phyloP scores from a whole-genome alignment of 108 stramenopile species.

The Pseudonitzschia multistriata region DNA sequence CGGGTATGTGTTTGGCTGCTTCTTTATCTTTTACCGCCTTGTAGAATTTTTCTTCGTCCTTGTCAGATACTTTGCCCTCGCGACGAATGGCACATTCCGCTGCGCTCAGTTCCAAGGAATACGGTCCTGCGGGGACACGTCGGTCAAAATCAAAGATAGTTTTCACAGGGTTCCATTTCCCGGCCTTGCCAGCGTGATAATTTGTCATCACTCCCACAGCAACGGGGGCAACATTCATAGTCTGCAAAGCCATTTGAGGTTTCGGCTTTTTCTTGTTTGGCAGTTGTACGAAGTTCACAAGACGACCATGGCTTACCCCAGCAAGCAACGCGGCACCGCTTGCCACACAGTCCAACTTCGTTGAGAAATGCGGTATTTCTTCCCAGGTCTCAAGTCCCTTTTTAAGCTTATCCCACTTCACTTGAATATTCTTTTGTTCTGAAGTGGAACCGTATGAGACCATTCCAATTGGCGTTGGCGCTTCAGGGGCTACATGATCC shows the following conservation, averaged over 20 bases:
- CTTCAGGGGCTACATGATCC: slow-evolving; percentile 62
- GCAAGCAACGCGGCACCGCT: slow-evolving; percentile 71
- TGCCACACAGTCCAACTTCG: slow-evolving; percentile 63
- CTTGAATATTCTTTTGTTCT: slow-evolving; percentile 49
- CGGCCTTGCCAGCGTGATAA: slow-evolving; percentile 56
- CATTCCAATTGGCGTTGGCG: slow-evolving; percentile 62
- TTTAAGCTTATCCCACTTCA: slow-evolving; percentile 37
- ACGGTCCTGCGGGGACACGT: slow-evolving; percentile 87
- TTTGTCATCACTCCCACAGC: slow-evolving; percentile 74
- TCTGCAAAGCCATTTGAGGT: slow-evolving; percentile 51
- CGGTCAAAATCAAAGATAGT: slow-evolving; percentile 88
- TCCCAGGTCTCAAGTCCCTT: slow-evolving; percentile 64
- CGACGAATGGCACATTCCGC: slow-evolving; percentile 70
- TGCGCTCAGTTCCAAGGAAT: slow-evolving; percentile 70
- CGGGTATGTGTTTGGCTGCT: slow-evolving; percentile 66
- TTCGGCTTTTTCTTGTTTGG: slow-evolving; percentile 57
- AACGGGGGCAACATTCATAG: slow-evolving; percentile 71
- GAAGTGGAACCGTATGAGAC: slow-evolving; percentile 62
- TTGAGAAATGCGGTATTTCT: slow-evolving; percentile 51
- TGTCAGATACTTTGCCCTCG: slow-evolving; percentile 19
- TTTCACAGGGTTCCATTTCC: slow-evolving; percentile 68
- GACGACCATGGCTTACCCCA: slow-evolving; percentile 71
- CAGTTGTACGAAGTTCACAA: slow-evolving; percentile 37
- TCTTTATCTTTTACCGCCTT: slow-evolving; percentile 58
- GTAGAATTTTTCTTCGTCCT: slow-evolving; percentile 44